These are phyloP conservation scores for Aphanocladium album DNA, from an alignment of 2,329 filamentous ascomycete genomes.

Conservation along the genomic window DNA sequence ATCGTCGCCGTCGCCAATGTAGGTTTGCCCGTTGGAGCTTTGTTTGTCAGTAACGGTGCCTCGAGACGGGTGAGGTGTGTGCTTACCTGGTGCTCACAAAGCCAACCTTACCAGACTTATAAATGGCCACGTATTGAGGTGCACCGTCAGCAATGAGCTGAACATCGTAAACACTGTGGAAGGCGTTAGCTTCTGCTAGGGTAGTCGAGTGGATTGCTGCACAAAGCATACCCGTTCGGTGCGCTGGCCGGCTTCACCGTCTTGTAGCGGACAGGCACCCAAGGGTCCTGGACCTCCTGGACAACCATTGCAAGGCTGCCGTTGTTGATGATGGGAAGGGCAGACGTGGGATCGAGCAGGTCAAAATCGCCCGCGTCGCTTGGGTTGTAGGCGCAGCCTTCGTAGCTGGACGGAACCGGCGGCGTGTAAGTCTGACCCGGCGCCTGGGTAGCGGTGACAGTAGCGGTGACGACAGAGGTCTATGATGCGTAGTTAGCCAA, in stretches of 20 bases:
- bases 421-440: background rate
- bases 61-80: background rate
- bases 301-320: conserved; percentile 7
- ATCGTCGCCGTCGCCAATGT: background rate
- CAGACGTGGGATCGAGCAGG: background rate
- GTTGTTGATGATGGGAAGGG: conserved; percentile 1
- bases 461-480: conserved; percentile 5
- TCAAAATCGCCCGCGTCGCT: background rate
- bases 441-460: background rate
- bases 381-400: background rate
- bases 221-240: background rate
- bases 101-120: conserved; percentile 10
- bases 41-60: background rate
- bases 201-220: background rate
- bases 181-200: no score
- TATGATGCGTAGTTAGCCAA: no score
- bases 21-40: conserved; percentile 9
- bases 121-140: background rate
- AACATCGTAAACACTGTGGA: background rate
- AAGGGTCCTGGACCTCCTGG: background rate
- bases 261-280: conserved; percentile 10
- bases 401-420: background rate
- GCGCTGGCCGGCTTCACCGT: background rate
- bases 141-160: background rate
- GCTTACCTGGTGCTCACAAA: conserved; percentile 6